Base-by-base conservation (phyloP, 257 asterid species). In the Scutellaria galericulata region DNA sequence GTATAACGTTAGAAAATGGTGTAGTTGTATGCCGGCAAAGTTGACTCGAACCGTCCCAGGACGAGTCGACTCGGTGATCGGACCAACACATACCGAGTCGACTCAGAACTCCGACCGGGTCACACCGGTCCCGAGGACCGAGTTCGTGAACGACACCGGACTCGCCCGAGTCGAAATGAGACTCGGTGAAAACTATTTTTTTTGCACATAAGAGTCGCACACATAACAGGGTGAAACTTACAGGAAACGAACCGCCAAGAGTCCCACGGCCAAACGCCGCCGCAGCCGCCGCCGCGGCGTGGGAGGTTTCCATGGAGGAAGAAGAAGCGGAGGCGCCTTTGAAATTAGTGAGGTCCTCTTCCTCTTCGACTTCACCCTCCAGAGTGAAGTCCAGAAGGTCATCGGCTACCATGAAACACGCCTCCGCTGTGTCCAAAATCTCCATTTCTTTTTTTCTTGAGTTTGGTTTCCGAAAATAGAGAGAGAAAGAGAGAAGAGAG, bases 301-400 rank as follows among this genome's bases (percentile, higher is more conserved):
- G 57, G 12, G 77, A 5, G 31, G 75, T 55, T 47, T 55, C 61
- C 67, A 69, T 20, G 41, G 84, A 77, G 20, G 80, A 73, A 3
- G 74, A 73, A 13, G 80, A 81, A n/a, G 77, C 70, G 64, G 66
- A 54, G 54, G 61, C 54, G 67, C 66, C 75, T 39, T 82, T 72
- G 57, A 7, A 60, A 65, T 70, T 8, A 70, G 77, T 56, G 10
- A 51, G 47, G 47, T 74, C 73, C 48, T 66, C 81, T 20, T 66
- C 81, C 3, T 78, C 86, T 14, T 61, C 85, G 8, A 40, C 84
- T 48, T 64, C 91, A 27, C 68, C 88, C n/a, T 85, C 93, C 68
- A 92, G 83, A 50, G 84, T 70, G 77, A 89, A 93, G 87, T 90
- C 71, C 68, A 93, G 84, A 50, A 90, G 84, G 85, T 90, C 95